Percentiles rank a stretch among this genome's conserved stretches.
phyloP scores from a whole-genome alignment of 2,329 filamentous ascomycete species.

The Aspergillus viridinutans region DNA sequence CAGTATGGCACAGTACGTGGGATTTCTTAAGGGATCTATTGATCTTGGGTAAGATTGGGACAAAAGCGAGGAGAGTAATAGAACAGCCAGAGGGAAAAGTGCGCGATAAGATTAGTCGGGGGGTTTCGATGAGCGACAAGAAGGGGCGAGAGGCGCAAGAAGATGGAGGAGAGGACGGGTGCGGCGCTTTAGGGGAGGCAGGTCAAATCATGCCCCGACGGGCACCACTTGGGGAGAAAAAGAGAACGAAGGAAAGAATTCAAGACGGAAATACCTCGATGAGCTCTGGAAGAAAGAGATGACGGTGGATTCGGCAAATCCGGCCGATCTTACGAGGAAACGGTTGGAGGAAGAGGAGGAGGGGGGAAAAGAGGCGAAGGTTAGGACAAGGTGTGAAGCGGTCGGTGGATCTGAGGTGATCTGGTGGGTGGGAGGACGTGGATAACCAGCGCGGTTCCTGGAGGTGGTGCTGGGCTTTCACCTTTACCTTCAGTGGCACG shows the following conservation, averaged over 20 bases:
- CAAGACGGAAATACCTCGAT: constrained; percentile 3
- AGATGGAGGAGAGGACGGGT: constrained; percentile 10
- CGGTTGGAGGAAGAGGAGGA: constrained; percentile 8
- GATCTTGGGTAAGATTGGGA: background rate
- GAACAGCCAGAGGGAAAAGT: constrained; percentile 9
- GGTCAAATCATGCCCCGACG: constrained; percentile 1
- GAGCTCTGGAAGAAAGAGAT: background rate
- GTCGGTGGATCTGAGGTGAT: constrained; percentile 29
- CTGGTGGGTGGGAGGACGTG: constrained; percentile 18
- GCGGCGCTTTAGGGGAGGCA: constrained; percentile 16
- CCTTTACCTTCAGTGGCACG: background rate
- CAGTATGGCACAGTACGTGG: background rate
- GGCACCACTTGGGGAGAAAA: constrained; percentile 2
- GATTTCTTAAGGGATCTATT: background rate
- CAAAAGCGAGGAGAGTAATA: background rate
- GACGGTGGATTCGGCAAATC: constrained; percentile 2
- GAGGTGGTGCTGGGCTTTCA: constrained; percentile 14
- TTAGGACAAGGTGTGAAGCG: constrained; percentile 18
- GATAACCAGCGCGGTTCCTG: constrained; percentile 24
- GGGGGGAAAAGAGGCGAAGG: constrained; percentile 11
- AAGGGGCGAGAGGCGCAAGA: constrained; percentile 9
- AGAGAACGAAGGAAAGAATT: constrained; percentile 7
- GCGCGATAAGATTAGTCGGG: constrained; percentile 18
- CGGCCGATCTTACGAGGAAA: constrained; percentile 13
- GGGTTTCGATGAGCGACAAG: constrained; percentile 16